Evolutionary conservation across 225 moss, liverwort and hornwort species (phyloP), one percentile per base, ranked within the genome.

Genomic region (Takakia lepidozioides): DNA sequence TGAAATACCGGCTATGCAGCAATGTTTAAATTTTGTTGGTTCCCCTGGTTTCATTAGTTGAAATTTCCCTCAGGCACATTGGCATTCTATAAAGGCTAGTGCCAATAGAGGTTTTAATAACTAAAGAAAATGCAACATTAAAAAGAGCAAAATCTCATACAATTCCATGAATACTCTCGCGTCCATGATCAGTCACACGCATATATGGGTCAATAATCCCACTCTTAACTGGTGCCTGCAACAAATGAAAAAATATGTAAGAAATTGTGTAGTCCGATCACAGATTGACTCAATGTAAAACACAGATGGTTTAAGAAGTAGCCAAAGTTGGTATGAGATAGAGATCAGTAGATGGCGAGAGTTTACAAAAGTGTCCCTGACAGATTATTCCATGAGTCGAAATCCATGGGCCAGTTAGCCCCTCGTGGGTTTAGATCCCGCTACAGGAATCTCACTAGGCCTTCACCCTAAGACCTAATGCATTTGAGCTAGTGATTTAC

Each of bases 151-250:
- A 32, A 32, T 6, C 11, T 11, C 32, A 6, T 32, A 81, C 85
- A 21, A 71, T 80, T 25, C 81, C 76, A 21, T 88, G 93, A 44
- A 93, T 81, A 1, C 63, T 74, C 69, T 93, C 93, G 44, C 93
- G 86, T 49, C 93, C 93, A 56, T 73, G 85, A 38, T 93, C 93
- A 20, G 62, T 62, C 0, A 93, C 93, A 54, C 88, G 69, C 26
- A 86, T 88, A 57, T 84, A 86, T 1, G 88, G 86, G 46, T 93
- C 93, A n/a, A 93, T 86, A 1, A 79, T 61, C 15, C 93, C 93
- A 38, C 78, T 84, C 29, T 73, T 83, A 23, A 85, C 69, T 11
- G 93, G 93, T 43, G 73, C 76, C 93, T 88, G 69, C 26, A 24
- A 29, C 20, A 20, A 46, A 46, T 46, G 2, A 25, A 22, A 46